Conservation (phyloP, 164 flowering plant genomes). For the Chimonanthus salicifolius region DNA sequence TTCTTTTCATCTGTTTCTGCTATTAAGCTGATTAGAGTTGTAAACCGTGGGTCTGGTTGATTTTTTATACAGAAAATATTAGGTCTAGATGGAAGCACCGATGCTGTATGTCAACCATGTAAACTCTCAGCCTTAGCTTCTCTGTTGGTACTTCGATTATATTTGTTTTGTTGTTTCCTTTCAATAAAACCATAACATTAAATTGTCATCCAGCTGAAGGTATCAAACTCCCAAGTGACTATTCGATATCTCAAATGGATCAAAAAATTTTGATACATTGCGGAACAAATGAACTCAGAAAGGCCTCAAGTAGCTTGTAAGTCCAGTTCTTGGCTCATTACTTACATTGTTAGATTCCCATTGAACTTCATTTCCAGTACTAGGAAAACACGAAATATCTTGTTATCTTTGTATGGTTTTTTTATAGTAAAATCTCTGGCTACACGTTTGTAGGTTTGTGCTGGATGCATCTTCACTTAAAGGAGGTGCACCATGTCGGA, state of each 20-base stretch:
- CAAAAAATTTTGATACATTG: constrained; percentile 41
- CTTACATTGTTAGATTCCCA: too few species aligned
- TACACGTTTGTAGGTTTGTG: constrained; percentile 34
- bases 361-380: too few species aligned
- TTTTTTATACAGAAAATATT: constrained; percentile 49
- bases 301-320: constrained; percentile 39
- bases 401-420: too few species aligned
- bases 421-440: background rate
- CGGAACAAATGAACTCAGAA: constrained; percentile 25
- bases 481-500: constrained; percentile 91
- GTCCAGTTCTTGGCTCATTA: constrained; percentile 5
- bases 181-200: background rate
- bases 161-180: background rate
- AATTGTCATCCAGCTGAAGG: constrained; percentile 7
- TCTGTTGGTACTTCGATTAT: background rate
- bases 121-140: constrained; percentile 6
- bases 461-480: constrained; percentile 70
- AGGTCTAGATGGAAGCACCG: constrained; percentile 40
- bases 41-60: background rate
- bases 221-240: constrained; percentile 29
- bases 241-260: constrained; percentile 33
- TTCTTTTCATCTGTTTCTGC: background rate
- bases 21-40: background rate
- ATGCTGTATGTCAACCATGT: constrained; percentile 32
- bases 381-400: too few species aligned